These are phyloP conservation scores for Massarina eburnea DNA, from an alignment of 2,329 filamentous ascomycete species.

Conservation along the genomic window DNA sequence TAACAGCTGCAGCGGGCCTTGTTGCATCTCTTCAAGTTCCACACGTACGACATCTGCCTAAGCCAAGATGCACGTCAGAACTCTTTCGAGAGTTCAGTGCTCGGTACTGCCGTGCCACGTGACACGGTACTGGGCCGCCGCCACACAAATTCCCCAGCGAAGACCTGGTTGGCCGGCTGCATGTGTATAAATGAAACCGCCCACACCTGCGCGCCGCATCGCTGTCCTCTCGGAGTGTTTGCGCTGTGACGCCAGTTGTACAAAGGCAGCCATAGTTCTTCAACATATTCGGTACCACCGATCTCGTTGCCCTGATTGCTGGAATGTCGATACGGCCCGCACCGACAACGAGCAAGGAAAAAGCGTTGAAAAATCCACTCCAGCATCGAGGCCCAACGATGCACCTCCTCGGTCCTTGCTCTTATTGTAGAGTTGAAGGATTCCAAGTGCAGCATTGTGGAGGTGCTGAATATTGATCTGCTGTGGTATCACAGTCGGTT, in stretches of 20 bases:
- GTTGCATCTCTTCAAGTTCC: background rate
- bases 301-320: slow-evolving; percentile 11
- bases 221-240: background rate
- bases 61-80: background rate
- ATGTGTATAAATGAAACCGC: slow-evolving; percentile 18
- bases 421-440: background rate
- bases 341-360: slow-evolving; percentile 1
- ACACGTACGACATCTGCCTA: background rate
- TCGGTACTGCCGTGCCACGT: slow-evolving; percentile 28
- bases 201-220: background rate
- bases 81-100: slow-evolving; percentile 10
- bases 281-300: slow-evolving; percentile 7
- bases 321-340: slow-evolving; percentile 9
- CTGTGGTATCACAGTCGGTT: slow-evolving; percentile 7
- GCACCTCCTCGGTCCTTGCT: background rate
- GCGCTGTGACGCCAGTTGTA: background rate
- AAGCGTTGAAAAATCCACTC: background rate
- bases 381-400: slow-evolving; percentile 1
- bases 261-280: slow-evolving; percentile 2
- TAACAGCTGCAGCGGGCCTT: no score
- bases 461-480: background rate
- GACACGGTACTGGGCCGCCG: slow-evolving; percentile 21
- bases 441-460: background rate
- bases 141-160: slow-evolving; percentile 9
- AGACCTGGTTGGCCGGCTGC: slow-evolving; percentile 3